Base-by-base conservation (phyloP, 768 basidiomycete species). In the Naganishia vaughanmartiniae region DNA sequence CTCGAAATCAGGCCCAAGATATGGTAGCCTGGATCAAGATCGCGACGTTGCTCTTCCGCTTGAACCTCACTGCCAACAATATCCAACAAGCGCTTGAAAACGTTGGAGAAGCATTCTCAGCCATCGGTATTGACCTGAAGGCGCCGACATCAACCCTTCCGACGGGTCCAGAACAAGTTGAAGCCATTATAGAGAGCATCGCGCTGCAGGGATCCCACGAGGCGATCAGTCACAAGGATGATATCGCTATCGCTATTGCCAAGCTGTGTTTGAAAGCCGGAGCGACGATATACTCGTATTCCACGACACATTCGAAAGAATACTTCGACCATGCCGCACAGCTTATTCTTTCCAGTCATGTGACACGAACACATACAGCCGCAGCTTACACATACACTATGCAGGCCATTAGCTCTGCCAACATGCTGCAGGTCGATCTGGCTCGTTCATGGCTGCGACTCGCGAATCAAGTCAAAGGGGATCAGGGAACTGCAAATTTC, bases 191-290 rank as follows among this genome's bases (percentile, higher is more conserved):
- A n/a, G 60, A 63, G 14, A 42, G 28, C 7, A 30, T 63, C 26
- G 33, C 36, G 4, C 12, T 26, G 24, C n/a, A 21, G 46, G 6
- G n/a, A 2, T 2, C 21, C 2, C 1, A 2, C 1, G n/a, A n/a
- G 10, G 19, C 42, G 24, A 1, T 15, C 6, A 26, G 10, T 3
- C 39, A 26, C 2, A 1, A 45, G 14, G 60, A 63, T 15, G 60
- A 42, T 6, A 26, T 63, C 14, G 60, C 39, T 1, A 46, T 45
- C 11, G 36, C 60, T 17, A 30, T 63, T n/a, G 60, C 60, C 30
- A 45, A 63, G 39, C 36, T 63, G 36, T 63, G 60, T 24, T 46
- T 63, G 60, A 63, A 19, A 42, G 60, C 60, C 6, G 60, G 60
- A 2, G 60, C 60, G 5, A 63, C 60, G 14, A 30, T 63, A 24